Percentiles rank a stretch among this genome's conserved stretches.
Evolutionary conservation across 495 filamentous ascomycete genomes (phyloP).

Genomic region (Talaromyces borbonicus): DNA sequence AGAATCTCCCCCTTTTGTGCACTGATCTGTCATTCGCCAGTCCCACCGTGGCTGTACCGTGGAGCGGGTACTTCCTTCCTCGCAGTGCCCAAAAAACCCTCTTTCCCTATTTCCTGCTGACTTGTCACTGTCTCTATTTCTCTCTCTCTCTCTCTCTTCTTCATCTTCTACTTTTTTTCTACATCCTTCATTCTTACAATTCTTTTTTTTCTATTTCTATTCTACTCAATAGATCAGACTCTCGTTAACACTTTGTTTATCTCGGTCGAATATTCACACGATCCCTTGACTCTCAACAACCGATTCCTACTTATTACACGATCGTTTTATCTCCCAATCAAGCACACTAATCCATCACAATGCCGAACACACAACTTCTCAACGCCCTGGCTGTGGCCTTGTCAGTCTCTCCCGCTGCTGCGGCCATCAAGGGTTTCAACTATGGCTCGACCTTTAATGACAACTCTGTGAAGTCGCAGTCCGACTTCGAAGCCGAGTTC

Average conservation of each 20-base stretch:
- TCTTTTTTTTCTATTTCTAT: not conserved
- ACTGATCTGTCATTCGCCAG: not conserved
- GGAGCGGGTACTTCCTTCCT: not conserved
- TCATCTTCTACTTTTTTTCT: not conserved
- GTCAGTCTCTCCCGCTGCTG: slow-evolving; percentile 32
- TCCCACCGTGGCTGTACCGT: not conserved
- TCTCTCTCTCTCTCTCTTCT: not conserved
- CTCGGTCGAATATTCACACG: too few relatives aligned
- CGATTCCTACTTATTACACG: too few relatives aligned
- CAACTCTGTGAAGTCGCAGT: slow-evolving; percentile 49
- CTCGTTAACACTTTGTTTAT: too few relatives aligned
- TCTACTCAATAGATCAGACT: too few relatives aligned
- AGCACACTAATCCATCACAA: slow-evolving; percentile 15
- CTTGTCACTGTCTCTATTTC: not conserved
- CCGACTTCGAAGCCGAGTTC: slow-evolving; percentile 65
- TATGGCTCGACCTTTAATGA: slow-evolving; percentile 58
- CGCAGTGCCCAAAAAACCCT: not conserved
- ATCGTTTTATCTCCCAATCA: too few relatives aligned
- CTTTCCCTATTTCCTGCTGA: not conserved
- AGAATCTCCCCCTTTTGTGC: not conserved
- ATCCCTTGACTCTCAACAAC: not conserved
- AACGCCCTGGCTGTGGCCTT: slow-evolving; percentile 36
- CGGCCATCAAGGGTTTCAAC: slow-evolving; percentile 69
- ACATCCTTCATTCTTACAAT: not conserved
- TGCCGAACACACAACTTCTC: slow-evolving; percentile 24